Evolutionary conservation across 345 rosid species (phyloP).

Genomic region (rapeseed (Brassica napus)): Da-Ae NC_063435.1:26680501-26681000

Average conservation of each 20-base stretch:
- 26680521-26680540: conserved; percentile 16
- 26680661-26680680: conserved; percentile 32
- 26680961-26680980: not conserved
- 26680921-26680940: not conserved
- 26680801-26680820: conserved; percentile 41
- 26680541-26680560: conserved; percentile 26
- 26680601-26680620: conserved; percentile 19
- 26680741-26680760: not conserved
- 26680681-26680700: not conserved
- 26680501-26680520: conserved; percentile 20
- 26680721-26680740: too few relatives aligned
- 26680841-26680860: conserved; percentile 34
- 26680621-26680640: conserved; percentile 42
- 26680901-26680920: not conserved
- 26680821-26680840: conserved; percentile 36
- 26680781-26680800: conserved; percentile 37
- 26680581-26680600: conserved; percentile 22
- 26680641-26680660: conserved; percentile 35
- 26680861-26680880: conserved; percentile 19
- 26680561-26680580: not conserved
- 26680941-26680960: not conserved
- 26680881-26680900: not conserved
- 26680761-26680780: conserved; percentile 10
- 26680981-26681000: not conserved
- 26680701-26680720: too few relatives aligned